phyloP scores from a whole-genome alignment of 345 rosid genomes.

The Viola odorata region DNA sequence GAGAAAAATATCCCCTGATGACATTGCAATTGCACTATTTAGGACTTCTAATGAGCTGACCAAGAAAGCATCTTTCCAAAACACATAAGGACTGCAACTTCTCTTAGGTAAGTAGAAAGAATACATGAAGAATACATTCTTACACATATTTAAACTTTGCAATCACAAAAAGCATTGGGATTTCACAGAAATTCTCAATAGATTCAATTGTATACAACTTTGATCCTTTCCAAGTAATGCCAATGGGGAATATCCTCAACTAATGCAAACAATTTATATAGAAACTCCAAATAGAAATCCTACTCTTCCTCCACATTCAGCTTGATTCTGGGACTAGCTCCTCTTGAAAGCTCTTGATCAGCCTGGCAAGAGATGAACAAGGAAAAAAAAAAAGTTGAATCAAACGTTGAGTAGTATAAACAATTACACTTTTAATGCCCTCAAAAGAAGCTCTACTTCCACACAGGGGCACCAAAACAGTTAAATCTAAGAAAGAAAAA shows the following conservation, averaged over 20 bases:
- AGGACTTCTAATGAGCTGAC: no score
- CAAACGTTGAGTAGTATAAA: not conserved
- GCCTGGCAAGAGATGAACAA: slow-evolving; percentile 44
- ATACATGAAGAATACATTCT: no score
- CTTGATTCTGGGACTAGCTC: slow-evolving; percentile 63
- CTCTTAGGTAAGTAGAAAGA: no score
- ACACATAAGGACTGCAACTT: no score
- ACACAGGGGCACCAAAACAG: no score
- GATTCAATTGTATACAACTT: not conserved
- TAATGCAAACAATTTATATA: not conserved
- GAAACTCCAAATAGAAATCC: slow-evolving; percentile 24
- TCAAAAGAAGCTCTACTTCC: no score
- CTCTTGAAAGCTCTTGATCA: slow-evolving; percentile 59
- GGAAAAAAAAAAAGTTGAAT: not conserved
- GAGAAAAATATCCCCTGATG: no score
- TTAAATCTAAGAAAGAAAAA: no score
- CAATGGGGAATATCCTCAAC: not conserved
- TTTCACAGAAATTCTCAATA: not conserved
- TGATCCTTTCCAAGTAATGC: not conserved
- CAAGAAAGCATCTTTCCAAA: no score
- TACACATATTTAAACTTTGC: no score
- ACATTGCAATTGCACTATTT: no score
- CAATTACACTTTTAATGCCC: not conserved
- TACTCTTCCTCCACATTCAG: slow-evolving; percentile 83
- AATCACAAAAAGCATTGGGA: no score